Conservation (phyloP, 2,329 filamentous ascomycete genomes). For the Verticillium tricorpus region DNA sequence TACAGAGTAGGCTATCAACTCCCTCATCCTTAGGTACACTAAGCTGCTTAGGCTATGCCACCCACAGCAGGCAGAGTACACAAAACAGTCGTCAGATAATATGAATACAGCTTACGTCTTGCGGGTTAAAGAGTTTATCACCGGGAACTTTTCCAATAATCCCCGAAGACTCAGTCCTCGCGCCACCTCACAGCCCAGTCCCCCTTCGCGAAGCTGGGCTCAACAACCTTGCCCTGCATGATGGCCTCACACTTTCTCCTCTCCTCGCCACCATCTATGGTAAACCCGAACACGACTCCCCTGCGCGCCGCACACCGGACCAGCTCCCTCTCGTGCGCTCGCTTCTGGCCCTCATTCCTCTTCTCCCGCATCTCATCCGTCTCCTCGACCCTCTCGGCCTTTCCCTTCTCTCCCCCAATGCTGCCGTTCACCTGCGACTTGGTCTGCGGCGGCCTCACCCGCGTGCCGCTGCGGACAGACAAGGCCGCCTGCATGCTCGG, state of each 20-base stretch:
- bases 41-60: too few relatives aligned
- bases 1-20: too few relatives aligned
- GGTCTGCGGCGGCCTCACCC: slow-evolving; percentile 28
- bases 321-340: slow-evolving; percentile 47
- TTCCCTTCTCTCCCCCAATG: slow-evolving; percentile 50
- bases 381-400: slow-evolving; percentile 46
- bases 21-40: too few relatives aligned
- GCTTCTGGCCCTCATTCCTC: slow-evolving; percentile 41
- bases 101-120: too few relatives aligned
- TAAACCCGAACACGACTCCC: slow-evolving; percentile 51
- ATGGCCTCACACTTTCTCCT: slow-evolving; percentile 52
- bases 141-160: too few relatives aligned
- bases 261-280: slow-evolving; percentile 14
- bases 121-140: too few relatives aligned
- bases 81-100: too few relatives aligned
- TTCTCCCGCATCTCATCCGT: slow-evolving; percentile 46
- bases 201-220: slow-evolving; percentile 57
- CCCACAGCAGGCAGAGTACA: too few relatives aligned
- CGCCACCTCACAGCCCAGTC: slow-evolving; percentile 56
- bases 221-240: slow-evolving; percentile 53
- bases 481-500: slow-evolving; percentile 37
- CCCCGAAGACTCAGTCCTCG: slow-evolving; percentile 22
- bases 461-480: slow-evolving; percentile 30
- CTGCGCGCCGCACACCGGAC: slow-evolving; percentile 59
- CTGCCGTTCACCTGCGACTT: slow-evolving; percentile 50